Conservation (phyloP, 345 rosid genomes). For the Limnanthes douglasii region DNA sequence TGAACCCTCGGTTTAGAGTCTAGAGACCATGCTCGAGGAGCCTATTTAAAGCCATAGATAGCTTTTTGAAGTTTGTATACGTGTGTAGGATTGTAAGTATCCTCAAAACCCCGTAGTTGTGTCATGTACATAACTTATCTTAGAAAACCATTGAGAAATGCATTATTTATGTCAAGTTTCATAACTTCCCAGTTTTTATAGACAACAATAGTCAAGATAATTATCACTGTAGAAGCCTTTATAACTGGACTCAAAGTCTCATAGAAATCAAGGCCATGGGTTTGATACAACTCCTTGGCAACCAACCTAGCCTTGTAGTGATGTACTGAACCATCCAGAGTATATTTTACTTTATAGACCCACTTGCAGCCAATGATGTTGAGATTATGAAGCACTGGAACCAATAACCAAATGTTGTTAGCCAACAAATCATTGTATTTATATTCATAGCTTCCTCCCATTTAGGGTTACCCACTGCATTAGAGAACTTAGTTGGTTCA, state of each 20-base stretch:
- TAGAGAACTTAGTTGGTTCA: too few relatives aligned
- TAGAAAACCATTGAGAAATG: not conserved
- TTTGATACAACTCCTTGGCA: not conserved
- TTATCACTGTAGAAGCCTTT: not conserved
- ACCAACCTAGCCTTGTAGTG: not conserved
- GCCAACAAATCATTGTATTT: not conserved
- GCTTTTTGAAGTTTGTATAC: too few relatives aligned
- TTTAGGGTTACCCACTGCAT: too few relatives aligned
- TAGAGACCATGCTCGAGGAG: not conserved
- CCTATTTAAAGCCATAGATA: not conserved
- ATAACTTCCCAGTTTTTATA: not conserved
- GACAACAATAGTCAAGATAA: not conserved
- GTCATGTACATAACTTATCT: not conserved
- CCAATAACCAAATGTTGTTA: not conserved
- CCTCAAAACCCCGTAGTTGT: not conserved
- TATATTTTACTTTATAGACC: too few relatives aligned
- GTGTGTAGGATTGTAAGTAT: not conserved
- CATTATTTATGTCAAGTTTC: not conserved
- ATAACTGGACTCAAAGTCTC: not conserved
- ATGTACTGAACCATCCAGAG: not conserved
- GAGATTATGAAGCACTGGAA: not conserved
- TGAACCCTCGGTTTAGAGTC: too few relatives aligned
- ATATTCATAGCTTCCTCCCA: not conserved
- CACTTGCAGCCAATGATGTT: too few relatives aligned
- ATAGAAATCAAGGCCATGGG: not conserved